Evolutionary conservation across 495 filamentous ascomycete genomes (phyloP), one percentile per base, ranked within the genome.

Genomic region (Tuber indicum): DNA sequence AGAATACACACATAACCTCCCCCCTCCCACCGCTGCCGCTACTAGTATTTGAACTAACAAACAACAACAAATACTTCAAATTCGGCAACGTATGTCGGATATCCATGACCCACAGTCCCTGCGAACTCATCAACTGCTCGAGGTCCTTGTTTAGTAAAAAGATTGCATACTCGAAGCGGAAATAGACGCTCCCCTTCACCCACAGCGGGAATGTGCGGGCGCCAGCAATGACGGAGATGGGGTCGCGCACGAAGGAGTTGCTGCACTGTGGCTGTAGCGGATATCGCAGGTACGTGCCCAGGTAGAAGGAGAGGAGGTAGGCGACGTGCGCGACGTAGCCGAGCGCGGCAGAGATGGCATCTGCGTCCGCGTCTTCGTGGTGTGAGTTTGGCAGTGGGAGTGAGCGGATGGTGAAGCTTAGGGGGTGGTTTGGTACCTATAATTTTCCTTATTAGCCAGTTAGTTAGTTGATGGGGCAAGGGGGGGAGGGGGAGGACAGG

Each of bases 111-210:
- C 90, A 89, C 3, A 97, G 83, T 0, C 91, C 92, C 75, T 92
- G 89, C n/a, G 88, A 86, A 75, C 87, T 89, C 77, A 94, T 92
- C 44, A 99, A 86, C 62, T 92, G 88, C 85, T 99, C 95, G 70
- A 99, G 93, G 81, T 98, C 87, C 82, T 97, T 95, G 85, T 98
- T 98, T 6, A 99, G 86, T 17, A 98, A 85, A 79, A 98, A 99
- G 78, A 97, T 94, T 8, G 87, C 96, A 85, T 98, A 99, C 78
- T 98, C 95, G 82, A 98, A 97, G 16, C 94, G 89, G 81, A 92
- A 97, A 44, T 91, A 88, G 10, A 94, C 90, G 19, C 89, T 90
- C 26, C 91, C 90, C 75, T 92, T 91, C 47, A 91, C 87, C 84
- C 92, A 93, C 0, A 99, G 87, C 2, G 95, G 96, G 83, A 93